Percentiles rank a stretch among this genome's conserved stretches.
Evolutionary conservation across 108 stramenopile species (phyloP).

Genomic region (Discostella pseudostelligera): DNA sequence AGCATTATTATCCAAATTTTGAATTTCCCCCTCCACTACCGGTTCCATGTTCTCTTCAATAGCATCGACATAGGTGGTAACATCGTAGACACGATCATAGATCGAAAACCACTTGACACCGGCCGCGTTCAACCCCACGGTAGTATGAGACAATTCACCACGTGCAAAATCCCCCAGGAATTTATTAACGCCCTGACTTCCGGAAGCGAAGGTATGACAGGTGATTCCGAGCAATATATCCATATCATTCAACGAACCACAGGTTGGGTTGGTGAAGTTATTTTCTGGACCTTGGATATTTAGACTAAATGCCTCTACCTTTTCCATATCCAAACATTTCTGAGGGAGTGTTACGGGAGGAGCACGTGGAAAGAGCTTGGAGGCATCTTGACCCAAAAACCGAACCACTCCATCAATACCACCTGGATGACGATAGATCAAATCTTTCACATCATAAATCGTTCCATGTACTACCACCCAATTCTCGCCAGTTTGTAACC

Average conservation of each 20-base stretch:
- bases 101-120: slow-evolving; percentile 38
- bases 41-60: slow-evolving; percentile 32
- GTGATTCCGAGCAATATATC: slow-evolving; percentile 51
- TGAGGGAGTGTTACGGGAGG: slow-evolving; percentile 49
- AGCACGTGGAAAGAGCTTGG: slow-evolving; percentile 55
- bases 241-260: slow-evolving; percentile 41
- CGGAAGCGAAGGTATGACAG: slow-evolving; percentile 50
- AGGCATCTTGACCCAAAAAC: slow-evolving; percentile 56
- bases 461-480: slow-evolving; percentile 50
- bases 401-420: slow-evolving; percentile 52
- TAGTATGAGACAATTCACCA: slow-evolving; percentile 34
- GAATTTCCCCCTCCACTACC: slow-evolving; percentile 7
- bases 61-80: slow-evolving; percentile 45
- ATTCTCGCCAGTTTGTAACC: slow-evolving; percentile 48
- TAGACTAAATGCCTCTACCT: slow-evolving; percentile 33
- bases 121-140: slow-evolving; percentile 16
- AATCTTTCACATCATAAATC: slow-evolving; percentile 56
- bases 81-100: slow-evolving; percentile 47
- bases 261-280: slow-evolving; percentile 51
- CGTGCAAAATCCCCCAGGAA: slow-evolving; percentile 46
- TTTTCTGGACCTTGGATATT: slow-evolving; percentile 33
- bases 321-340: slow-evolving; percentile 54
- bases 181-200: slow-evolving; percentile 39
- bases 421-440: slow-evolving; percentile 56
- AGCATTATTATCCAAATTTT: slow-evolving; percentile 12